Conservation (phyloP, 768 basidiomycete genomes). For the Hygrocybe punicea region DNA sequence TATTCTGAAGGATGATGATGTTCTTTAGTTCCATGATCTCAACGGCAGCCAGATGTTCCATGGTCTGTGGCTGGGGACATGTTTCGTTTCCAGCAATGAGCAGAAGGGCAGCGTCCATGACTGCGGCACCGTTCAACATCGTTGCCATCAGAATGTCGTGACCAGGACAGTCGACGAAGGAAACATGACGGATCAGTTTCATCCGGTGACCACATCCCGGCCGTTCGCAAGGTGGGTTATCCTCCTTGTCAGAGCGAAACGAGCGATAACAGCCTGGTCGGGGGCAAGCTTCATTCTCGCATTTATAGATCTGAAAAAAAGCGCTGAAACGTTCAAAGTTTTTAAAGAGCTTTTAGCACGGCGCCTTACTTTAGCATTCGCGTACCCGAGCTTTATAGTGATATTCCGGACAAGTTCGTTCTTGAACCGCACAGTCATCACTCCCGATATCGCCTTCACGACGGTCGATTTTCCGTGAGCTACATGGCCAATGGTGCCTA, state of each 20-base stretch:
- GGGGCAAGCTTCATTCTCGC: conserved; percentile 89
- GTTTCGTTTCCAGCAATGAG: conserved; percentile 98
- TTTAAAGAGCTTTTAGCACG: conserved; percentile 2
- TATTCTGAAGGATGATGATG: conserved; percentile 97
- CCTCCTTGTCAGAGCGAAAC: conserved; percentile 92
- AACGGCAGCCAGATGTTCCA: conserved; percentile 96
- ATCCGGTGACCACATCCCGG: conserved; percentile 87
- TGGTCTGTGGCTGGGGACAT: conserved; percentile 98
- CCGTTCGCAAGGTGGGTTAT: conserved; percentile 87
- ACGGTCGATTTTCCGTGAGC: conserved; percentile 96
- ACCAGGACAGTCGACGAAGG: conserved; percentile 96
- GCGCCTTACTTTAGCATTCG: conserved; percentile 87
- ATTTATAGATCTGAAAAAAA: conserved; percentile 85
- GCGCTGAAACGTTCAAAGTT: conserved; percentile 8
- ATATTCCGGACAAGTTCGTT: conserved; percentile 99
- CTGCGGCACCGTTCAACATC: conserved; percentile 99
- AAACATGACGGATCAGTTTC: conserved; percentile 93
- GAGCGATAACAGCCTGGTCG: conserved; percentile 93
- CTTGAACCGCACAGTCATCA: conserved; percentile 98
- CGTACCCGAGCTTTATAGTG: conserved; percentile 98
- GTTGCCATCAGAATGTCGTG: conserved; percentile 99
- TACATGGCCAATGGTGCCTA: conserved; percentile 98
- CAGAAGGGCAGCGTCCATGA: conserved; percentile 97
- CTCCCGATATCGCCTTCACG: conserved; percentile 97
- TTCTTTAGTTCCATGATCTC: conserved; percentile 99